Percentiles rank a stretch among this genome's conserved stretches.
These are phyloP conservation scores for Coccinonectria pachysandricola DNA, from an alignment of 2,329 filamentous ascomycete species.

Conservation along the genomic window DNA sequence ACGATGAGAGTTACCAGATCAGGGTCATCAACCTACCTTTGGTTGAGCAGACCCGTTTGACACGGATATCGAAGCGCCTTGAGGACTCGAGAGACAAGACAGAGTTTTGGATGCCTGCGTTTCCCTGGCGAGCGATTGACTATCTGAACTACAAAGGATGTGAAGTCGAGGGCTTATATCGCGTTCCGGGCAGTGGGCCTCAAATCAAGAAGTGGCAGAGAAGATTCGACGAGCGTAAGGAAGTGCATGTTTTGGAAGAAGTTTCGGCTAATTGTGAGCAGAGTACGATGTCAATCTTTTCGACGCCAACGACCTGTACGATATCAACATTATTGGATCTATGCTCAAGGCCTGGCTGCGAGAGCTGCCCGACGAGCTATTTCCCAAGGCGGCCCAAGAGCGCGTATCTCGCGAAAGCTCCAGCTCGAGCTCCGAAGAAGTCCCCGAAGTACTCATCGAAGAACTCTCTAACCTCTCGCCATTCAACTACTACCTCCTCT, in stretches of 20 bases:
- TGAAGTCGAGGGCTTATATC: constrained; percentile 87
- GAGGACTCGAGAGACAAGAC: constrained; percentile 89
- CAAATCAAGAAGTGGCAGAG: constrained; percentile 92
- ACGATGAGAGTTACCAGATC: constrained; percentile 74
- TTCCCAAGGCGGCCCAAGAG: constrained; percentile 75
- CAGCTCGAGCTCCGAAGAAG: constrained; percentile 66
- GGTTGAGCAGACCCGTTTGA: constrained; percentile 80
- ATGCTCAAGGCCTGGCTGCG: constrained; percentile 95
- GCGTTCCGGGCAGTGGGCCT: constrained; percentile 80
- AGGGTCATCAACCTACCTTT: constrained; percentile 80
- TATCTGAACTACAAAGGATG: constrained; percentile 92
- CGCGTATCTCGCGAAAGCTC: constrained; percentile 70
- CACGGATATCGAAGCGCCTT: constrained; percentile 80
- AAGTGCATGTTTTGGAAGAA: not conserved
- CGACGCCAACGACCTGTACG: constrained; percentile 76
- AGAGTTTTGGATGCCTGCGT: constrained; percentile 96
- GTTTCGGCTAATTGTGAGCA: constrained; percentile 20
- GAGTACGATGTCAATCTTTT: constrained; percentile 87
- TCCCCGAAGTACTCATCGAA: constrained; percentile 78
- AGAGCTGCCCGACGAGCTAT: constrained; percentile 86
- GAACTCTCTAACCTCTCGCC: constrained; percentile 90
- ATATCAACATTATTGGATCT: constrained; percentile 93
- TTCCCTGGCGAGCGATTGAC: constrained; percentile 92
- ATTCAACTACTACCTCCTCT: constrained; percentile 95
- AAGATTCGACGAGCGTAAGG: constrained; percentile 72